A percentile compares a stretch with the other conserved stretches of the same genome.
These are phyloP conservation scores for Neurospora crassa DNA, from an alignment of 2,329 filamentous ascomycete genomes.

Conservation along the genomic window DNA sequence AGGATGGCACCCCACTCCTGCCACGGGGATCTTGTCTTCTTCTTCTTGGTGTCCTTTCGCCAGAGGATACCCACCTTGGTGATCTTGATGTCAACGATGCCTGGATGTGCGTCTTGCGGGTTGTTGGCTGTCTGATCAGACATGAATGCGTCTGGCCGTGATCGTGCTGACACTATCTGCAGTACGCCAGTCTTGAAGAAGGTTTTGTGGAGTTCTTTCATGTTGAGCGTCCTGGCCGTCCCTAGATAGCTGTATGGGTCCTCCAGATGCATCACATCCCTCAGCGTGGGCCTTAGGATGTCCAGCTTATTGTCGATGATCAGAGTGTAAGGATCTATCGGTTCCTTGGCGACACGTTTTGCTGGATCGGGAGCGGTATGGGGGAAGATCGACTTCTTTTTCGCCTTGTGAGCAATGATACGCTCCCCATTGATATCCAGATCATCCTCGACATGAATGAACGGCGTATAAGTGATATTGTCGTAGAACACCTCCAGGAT, in stretches of 20 bases:
- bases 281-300: constrained; percentile 70
- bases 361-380: constrained; percentile 54
- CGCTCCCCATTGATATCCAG: constrained; percentile 69
- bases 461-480: constrained; percentile 96
- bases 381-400: constrained; percentile 61
- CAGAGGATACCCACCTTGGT: constrained; percentile 92
- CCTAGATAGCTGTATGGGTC: constrained; percentile 87
- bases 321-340: constrained; percentile 88
- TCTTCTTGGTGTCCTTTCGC: constrained; percentile 90
- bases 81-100: constrained; percentile 93
- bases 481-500: constrained; percentile 96
- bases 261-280: constrained; percentile 85
- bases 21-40: constrained; percentile 91
- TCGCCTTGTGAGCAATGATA: constrained; percentile 59
- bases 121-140: constrained; percentile 76
- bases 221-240: constrained; percentile 64
- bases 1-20: constrained; percentile 97
- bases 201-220: constrained; percentile 72
- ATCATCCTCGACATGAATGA: constrained; percentile 95
- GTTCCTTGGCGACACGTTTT: constrained; percentile 63
- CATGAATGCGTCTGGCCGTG: constrained; percentile 91
- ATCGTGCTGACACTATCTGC: constrained; percentile 90
- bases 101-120: constrained; percentile 76
- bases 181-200: constrained; percentile 88
- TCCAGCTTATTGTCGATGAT: constrained; percentile 88